Evolutionary conservation across 306 rosid genomes (phyloP).

Genomic region (Cicer bijugum): DNA sequence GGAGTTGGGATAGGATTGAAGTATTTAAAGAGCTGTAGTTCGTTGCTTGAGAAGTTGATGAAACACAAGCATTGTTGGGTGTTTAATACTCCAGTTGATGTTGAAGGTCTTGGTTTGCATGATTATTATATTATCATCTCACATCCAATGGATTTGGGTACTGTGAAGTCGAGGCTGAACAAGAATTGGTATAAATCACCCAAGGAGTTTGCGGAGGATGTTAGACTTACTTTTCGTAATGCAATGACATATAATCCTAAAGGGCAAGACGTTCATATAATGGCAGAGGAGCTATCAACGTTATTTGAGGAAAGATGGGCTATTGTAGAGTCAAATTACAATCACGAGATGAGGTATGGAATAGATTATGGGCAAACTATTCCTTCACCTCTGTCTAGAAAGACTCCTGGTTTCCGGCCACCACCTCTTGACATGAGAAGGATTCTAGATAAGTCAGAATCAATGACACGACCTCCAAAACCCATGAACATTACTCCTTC

Average conservation of each 20-base stretch:
- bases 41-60: slow-evolving; percentile 91
- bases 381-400: slow-evolving; percentile 75
- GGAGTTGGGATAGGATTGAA: slow-evolving; percentile 67
- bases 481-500: slow-evolving; percentile 66
- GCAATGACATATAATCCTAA: slow-evolving; percentile 92
- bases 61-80: slow-evolving; percentile 97
- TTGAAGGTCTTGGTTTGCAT: slow-evolving; percentile 75
- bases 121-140: slow-evolving; percentile 79
- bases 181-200: slow-evolving; percentile 94
- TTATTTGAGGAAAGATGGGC: slow-evolving; percentile 90
- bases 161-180: slow-evolving; percentile 76
- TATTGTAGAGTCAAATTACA: slow-evolving; percentile 79
- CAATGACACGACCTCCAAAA: slow-evolving; percentile 57
- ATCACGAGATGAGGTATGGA: slow-evolving; percentile 72
- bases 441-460: slow-evolving; percentile 81
- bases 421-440: slow-evolving; percentile 84
- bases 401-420: slow-evolving; percentile 60
- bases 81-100: slow-evolving; percentile 86
- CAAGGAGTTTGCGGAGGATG: slow-evolving; percentile 97
- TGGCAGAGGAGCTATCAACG: slow-evolving; percentile 80
- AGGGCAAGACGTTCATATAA: slow-evolving; percentile 92
- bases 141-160: slow-evolving; percentile 92
- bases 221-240: slow-evolving; percentile 84
- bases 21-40: slow-evolving; percentile 81
- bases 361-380: slow-evolving; percentile 59